Base-by-base conservation (phyloP, 257 asterid genomes). In the Apocynum venetum region DNA sequence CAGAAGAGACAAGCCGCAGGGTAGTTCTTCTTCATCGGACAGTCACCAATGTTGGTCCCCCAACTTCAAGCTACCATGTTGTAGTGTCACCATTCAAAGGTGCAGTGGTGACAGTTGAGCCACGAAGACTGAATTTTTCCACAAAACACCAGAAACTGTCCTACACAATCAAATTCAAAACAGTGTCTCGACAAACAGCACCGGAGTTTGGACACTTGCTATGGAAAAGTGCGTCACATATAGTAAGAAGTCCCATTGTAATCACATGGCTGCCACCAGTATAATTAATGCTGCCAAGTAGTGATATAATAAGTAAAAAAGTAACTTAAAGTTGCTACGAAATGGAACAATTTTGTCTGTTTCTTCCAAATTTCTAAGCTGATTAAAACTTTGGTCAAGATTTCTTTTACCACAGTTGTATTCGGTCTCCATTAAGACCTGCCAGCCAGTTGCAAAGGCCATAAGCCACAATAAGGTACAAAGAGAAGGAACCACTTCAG, bases 171-270 rank as follows among this genome's bases (percentile, higher is more conserved):
- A 88, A 87, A 0, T 89, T 96, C 74, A 77, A 80, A 2, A 78
- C 85, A 17, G 89, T 47, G 70, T 64, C 85, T 31, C 71, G 83
- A 65, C 93, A 83, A 75, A 73, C 86, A 12, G 84, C 73, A 0
- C 97, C 97, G 0, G 97, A 93, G 80, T 93, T 88, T 64, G 99
- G 97, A 68, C 82, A 89, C 0, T 65, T 91, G 60, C 35, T 84
- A 51, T 96, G 97, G 98, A 90, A 87, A 83, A 88, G 89, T 82
- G 89, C 86, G 76, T 79, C 71, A 68, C 97, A 91, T 57, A 88
- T 19, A 59, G 99, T 93, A 14, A 93, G 97, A 85, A 96, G 98
- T 79, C 95, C 98, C 0, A 84, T 93, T 69, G 91, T 83, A 3
- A 79, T 96, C 72, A 91, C 98, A 72, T 93, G 97, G 97, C 84